Evolutionary conservation across 2,329 filamentous ascomycete species (phyloP).

Genomic region (Beauveria medogensis): DNA sequence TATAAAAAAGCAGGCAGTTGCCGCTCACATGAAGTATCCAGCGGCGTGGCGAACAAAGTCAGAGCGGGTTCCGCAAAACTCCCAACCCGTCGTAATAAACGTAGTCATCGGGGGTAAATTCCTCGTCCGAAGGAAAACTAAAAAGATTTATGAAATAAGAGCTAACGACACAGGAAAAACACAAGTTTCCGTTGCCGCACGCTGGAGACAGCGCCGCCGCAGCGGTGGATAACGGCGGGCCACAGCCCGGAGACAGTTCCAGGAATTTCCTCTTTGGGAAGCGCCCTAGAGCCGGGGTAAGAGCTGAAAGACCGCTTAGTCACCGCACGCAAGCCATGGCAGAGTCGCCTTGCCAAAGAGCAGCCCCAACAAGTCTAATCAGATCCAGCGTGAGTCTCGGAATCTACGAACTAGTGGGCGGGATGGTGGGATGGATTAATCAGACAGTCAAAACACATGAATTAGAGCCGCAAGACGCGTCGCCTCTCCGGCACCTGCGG

Average conservation of each 20-base stretch:
- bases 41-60: too few species aligned
- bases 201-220: too few species aligned
- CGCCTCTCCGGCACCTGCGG: background rate
- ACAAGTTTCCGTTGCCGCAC: background rate
- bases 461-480: too few species aligned
- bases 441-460: background rate
- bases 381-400: background rate
- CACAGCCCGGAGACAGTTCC: background rate
- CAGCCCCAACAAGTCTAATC: background rate
- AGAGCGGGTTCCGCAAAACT: background rate
- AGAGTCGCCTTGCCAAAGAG: too few species aligned
- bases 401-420: background rate
- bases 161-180: background rate
- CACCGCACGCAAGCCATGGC: background rate
- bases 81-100: background rate
- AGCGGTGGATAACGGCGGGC: background rate
- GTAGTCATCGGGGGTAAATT: background rate
- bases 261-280: slow-evolving; percentile 4
- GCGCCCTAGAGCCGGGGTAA: background rate
- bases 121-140: background rate
- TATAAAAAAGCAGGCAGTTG: too few species aligned
- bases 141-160: too few species aligned
- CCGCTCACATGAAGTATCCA: too few species aligned
- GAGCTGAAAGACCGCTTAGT: background rate
- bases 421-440: background rate